Conservation (phyloP, 2,329 filamentous ascomycete species). For the Malbranchea cinnamomea region DNA sequence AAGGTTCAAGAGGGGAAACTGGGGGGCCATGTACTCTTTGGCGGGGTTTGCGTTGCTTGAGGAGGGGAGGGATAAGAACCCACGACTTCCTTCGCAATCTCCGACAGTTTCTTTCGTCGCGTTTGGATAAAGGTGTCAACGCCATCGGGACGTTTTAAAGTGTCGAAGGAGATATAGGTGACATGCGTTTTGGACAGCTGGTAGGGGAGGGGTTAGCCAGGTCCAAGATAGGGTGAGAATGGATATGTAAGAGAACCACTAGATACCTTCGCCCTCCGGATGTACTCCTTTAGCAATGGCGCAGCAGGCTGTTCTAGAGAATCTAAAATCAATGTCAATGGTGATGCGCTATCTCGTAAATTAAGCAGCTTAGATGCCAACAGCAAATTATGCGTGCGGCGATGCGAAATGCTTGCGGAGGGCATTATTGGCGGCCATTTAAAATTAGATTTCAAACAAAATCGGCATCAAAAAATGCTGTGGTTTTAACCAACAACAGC, state of each 20-base stretch:
- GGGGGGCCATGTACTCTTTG: too few relatives aligned
- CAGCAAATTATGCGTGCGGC: constrained; percentile 70
- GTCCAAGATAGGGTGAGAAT: background rate
- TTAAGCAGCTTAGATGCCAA: constrained; percentile 71
- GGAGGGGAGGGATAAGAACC: constrained; percentile 18
- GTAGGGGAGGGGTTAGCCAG: background rate
- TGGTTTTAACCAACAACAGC: too few relatives aligned
- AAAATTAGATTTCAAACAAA: constrained; percentile 3
- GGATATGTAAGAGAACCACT: constrained; percentile 2
- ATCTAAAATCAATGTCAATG: constrained; percentile 75
- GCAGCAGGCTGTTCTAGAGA: constrained; percentile 66
- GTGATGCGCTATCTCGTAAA: constrained; percentile 63
- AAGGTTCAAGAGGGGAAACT: background rate
- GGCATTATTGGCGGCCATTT: constrained; percentile 17
- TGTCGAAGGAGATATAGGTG: constrained; percentile 65
- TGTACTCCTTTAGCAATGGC: constrained; percentile 58
- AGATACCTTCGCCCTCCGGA: constrained; percentile 54
- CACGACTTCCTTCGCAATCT: constrained; percentile 46
- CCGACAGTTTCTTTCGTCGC: constrained; percentile 40
- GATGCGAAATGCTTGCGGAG: constrained; percentile 37
- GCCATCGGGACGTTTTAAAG: constrained; percentile 47
- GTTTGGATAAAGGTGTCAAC: constrained; percentile 55
- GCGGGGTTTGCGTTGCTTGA: constrained; percentile 1
- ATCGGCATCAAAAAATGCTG: constrained; percentile 10
- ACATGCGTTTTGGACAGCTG: constrained; percentile 48